These are phyloP conservation scores for Oldenlandia corymbosa DNA, from an alignment of 257 asterid species.

Conservation along the genomic window DNA sequence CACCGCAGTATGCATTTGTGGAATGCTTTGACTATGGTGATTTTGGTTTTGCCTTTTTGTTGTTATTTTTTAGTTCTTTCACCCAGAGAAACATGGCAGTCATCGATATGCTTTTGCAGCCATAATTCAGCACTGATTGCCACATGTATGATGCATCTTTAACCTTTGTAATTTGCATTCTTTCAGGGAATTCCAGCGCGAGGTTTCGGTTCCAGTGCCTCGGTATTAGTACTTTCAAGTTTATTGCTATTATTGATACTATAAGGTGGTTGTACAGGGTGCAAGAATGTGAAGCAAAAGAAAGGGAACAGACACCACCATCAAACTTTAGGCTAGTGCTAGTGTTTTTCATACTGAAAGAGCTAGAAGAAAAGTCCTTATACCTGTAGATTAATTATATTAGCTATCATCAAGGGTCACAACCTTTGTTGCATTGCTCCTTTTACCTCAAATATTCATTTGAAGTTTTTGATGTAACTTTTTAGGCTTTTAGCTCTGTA, in stretches of 20 bases:
- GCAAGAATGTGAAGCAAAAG: background rate
- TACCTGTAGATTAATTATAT: conserved; percentile 9
- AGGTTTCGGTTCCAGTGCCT: conserved; percentile 28
- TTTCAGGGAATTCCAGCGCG: conserved; percentile 54
- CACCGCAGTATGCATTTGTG: no score
- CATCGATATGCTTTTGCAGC: background rate
- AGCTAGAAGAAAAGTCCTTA: conserved; percentile 11
- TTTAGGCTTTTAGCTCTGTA: conserved; percentile 19
- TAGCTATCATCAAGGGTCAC: conserved; percentile 13
- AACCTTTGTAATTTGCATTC: conserved; percentile 12
- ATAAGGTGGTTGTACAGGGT: background rate
- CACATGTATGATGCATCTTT: background rate
- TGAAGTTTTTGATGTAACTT: conserved; percentile 17
- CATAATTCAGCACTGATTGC: background rate
- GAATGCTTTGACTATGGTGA: no score
- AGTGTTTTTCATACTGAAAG: conserved; percentile 5
- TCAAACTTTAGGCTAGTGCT: background rate
- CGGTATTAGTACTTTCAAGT: conserved; percentile 33
- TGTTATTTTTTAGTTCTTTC: no score
- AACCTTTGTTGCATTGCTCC: background rate
- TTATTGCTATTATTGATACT: conserved; percentile 29
- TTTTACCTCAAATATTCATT: conserved; percentile 14
- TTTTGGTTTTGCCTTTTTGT: no score
- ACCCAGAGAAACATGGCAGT: background rate
- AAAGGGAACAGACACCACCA: background rate